Conservation (phyloP, 2,329 filamentous ascomycete species). For the Emydomyces testavorans region DNA sequence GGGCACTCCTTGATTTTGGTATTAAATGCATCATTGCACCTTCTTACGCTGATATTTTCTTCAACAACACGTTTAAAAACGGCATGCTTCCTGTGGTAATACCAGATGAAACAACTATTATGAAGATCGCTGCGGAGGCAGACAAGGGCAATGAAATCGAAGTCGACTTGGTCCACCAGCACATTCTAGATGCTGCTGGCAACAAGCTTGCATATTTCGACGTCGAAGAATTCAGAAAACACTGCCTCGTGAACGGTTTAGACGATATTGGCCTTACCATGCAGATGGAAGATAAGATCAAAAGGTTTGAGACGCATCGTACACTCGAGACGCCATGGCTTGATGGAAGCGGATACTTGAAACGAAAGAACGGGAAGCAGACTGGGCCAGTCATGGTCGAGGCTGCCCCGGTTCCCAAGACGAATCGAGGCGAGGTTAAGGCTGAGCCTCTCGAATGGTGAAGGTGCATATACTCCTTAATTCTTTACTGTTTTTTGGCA, state of each 20-base stretch:
- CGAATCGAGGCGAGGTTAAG: slow-evolving; percentile 74
- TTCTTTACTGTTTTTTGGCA: neutral
- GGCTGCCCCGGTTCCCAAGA: slow-evolving; percentile 66
- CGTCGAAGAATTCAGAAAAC: slow-evolving; percentile 85
- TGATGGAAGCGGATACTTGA: slow-evolving; percentile 73
- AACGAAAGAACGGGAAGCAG: slow-evolving; percentile 25
- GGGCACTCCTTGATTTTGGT: slow-evolving; percentile 92
- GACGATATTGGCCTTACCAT: slow-evolving; percentile 94
- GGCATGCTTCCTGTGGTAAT: slow-evolving; percentile 88
- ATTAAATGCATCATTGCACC: slow-evolving; percentile 89
- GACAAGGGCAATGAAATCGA: slow-evolving; percentile 72
- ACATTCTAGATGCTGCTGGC: slow-evolving; percentile 64
- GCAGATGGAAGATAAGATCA: slow-evolving; percentile 82
- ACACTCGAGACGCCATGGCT: slow-evolving; percentile 77
- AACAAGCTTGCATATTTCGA: slow-evolving; percentile 68
- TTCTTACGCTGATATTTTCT: slow-evolving; percentile 86
- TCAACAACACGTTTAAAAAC: slow-evolving; percentile 99
- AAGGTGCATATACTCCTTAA: slow-evolving; percentile 15
- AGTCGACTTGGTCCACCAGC: slow-evolving; percentile 75
- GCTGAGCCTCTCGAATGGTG: slow-evolving; percentile 86
- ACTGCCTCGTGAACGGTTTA: slow-evolving; percentile 84
- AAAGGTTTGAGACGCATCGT: slow-evolving; percentile 66
- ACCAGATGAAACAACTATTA: slow-evolving; percentile 52
- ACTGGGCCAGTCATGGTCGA: slow-evolving; percentile 50
- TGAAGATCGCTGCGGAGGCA: slow-evolving; percentile 64